These are phyloP conservation scores for Tylopilus sp. DNA, from an alignment of 768 basidiomycete genomes.

Conservation along the genomic window DNA sequence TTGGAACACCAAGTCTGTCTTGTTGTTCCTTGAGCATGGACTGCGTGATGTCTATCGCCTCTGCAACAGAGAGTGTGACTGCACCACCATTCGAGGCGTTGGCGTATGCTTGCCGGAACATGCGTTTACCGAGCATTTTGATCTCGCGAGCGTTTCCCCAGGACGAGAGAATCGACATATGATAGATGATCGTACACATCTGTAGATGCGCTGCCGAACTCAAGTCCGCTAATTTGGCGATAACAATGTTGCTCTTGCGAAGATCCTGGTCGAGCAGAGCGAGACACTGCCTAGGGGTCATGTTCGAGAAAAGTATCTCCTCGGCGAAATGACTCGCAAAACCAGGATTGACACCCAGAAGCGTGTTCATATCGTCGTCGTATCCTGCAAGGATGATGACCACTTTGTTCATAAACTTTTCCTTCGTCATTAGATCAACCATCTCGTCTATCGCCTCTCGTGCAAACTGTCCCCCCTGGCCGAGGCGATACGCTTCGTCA, in stretches of 20 bases:
- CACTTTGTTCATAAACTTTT: slow-evolving; percentile 56
- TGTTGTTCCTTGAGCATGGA: slow-evolving; percentile 18
- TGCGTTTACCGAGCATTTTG: slow-evolving; percentile 39
- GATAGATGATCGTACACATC: slow-evolving; percentile 24
- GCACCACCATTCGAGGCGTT: slow-evolving; percentile 9
- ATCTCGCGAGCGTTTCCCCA: slow-evolving; percentile 76
- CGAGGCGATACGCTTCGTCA: slow-evolving; percentile 70
- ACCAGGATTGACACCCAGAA: slow-evolving; percentile 59
- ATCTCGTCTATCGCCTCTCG: slow-evolving; percentile 74
- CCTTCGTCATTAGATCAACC: slow-evolving; percentile 59
- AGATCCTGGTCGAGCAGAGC: slow-evolving; percentile 49
- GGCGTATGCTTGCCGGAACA: slow-evolving; percentile 13
- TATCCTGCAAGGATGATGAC: slow-evolving; percentile 75
- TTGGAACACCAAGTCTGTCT: slow-evolving; percentile 24
- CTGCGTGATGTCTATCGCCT: slow-evolving; percentile 11
- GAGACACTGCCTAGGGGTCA: slow-evolving; percentile 50
- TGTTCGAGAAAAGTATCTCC: slow-evolving; percentile 53
- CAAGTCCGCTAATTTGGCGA: slow-evolving; percentile 31
- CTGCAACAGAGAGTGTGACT: not conserved
- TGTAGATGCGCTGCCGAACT: slow-evolving; percentile 3
- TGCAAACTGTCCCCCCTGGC: slow-evolving; percentile 60
- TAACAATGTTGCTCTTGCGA: slow-evolving; percentile 37
- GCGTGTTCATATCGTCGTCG: slow-evolving; percentile 61
- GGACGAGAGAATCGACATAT: slow-evolving; percentile 43
- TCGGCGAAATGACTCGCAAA: slow-evolving; percentile 71